Conservation (phyloP, 163 green algal genomes). For the Scenedesmus sp. region DNA sequence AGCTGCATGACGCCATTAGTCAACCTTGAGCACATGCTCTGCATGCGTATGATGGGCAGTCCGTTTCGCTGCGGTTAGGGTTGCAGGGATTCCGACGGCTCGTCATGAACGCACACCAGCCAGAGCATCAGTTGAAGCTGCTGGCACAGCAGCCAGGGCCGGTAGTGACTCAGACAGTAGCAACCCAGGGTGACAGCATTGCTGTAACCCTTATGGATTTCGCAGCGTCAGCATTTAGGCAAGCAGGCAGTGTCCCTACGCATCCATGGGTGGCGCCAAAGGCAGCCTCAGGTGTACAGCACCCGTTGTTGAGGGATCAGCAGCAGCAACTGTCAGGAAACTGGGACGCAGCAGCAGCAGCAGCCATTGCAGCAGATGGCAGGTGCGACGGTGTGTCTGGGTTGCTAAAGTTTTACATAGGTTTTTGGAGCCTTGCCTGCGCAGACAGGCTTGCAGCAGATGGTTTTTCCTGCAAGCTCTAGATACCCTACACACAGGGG, state of each 20-base stretch:
- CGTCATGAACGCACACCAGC: not conserved
- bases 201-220: not conserved
- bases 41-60: not conserved
- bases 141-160: not conserved
- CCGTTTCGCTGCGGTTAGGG: not conserved
- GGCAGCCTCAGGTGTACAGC: not conserved
- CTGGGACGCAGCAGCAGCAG: not conserved
- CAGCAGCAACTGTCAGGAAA: not conserved
- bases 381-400: not conserved
- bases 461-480: too few relatives aligned
- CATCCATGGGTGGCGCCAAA: not conserved
- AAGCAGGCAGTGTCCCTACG: not conserved
- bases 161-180: not conserved
- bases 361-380: not conserved
- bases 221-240: not conserved
- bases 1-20: not conserved
- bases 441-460: too few relatives aligned
- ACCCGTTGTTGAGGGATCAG: not conserved
- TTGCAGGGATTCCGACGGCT: not conserved
- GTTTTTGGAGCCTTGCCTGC: too few relatives aligned
- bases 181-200: not conserved
- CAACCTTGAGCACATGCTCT: not conserved
- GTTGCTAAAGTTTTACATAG: too few relatives aligned
- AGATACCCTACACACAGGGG: too few relatives aligned
- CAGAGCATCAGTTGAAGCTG: not conserved